A percentile compares a stretch with the other conserved stretches of the same genome.
Evolutionary conservation across 78 protist species (phyloP).

Genomic region (Planoprotostelium fungivorum): DNA sequence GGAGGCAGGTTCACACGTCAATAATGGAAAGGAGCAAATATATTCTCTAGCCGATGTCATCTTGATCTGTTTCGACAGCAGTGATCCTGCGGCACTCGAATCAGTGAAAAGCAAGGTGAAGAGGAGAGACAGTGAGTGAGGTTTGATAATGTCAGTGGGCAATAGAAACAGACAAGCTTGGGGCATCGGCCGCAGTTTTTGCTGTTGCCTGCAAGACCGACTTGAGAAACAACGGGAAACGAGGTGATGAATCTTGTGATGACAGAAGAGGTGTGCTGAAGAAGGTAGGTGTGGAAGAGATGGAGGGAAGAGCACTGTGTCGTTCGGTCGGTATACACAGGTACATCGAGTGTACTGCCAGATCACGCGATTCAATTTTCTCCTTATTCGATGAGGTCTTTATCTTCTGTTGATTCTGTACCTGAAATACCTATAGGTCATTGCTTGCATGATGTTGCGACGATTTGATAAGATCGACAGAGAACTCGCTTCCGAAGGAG

Average conservation of each 20-base stretch:
- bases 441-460: background rate
- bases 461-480: background rate
- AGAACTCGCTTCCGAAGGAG: background rate
- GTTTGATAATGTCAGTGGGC: background rate
- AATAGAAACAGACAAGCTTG: background rate
- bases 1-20: too few species aligned
- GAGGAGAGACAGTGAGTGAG: too few species aligned
- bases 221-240: background rate
- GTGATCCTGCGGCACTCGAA: background rate
- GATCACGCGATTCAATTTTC: background rate
- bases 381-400: background rate
- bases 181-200: background rate
- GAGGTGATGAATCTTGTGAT: too few species aligned
- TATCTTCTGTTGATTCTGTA: background rate
- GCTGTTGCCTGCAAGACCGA: background rate
- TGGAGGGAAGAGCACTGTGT: background rate
- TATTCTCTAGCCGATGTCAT: background rate
- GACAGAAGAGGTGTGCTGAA: too few species aligned
- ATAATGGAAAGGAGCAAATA: background rate
- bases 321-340: background rate
- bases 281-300: background rate
- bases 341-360: background rate
- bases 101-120: background rate
- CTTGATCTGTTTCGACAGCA: background rate
- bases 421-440: background rate